Evolutionary conservation across 78 protist species (phyloP), one percentile per base, ranked within the genome.

Genomic region (Emiliania huxleyi): DNA sequence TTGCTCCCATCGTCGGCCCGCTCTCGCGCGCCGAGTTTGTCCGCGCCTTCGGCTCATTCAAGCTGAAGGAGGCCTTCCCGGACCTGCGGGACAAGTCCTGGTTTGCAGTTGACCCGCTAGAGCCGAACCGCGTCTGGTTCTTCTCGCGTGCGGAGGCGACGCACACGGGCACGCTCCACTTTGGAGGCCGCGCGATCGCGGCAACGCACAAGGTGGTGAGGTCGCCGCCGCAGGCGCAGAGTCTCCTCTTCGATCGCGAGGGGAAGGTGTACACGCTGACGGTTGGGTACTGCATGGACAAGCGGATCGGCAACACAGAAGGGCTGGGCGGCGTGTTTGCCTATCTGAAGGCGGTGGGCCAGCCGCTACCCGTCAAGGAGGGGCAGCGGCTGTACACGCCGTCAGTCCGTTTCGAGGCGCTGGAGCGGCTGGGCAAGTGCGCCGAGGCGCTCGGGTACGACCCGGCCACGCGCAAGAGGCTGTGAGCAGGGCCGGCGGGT

Each of bases 121-220:
- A 81, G 87, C 87, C 87, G 15, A 81, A 81, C 48, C 42, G 87
- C 0, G 87, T 81, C 44, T 81, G 87, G 87, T 81, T 0, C 44
- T 81, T 81, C 37, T 81, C 87, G n/a, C 87, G 87, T 5, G 15
- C 45, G 4, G 35, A n/a, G 0, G 62, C 33, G 8, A 43, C 48
- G n/a, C 87, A 81, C 48, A 44, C 87, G 29, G 87, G 87, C 29
- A 6, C 87, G 23, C 44, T 81, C 15, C 33, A 33, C 44, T 81
- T 81, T 4, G 87, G 44, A 1, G 45, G 15, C 44, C 29, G 8
- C n/a, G n/a, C n/a, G n/a, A n/a, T n/a, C n/a, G n/a, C n/a, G n/a
- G n/a, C n/a, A n/a, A n/a, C 6, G 23, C n/a, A 44, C 87, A 81
- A 37, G 87, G n/a, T 0, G 0, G 23, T 81, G n/a, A 2, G 37